Conservation (phyloP, 2,329 filamentous ascomycete genomes). For the Clarireedia homoeocarpa region DNA sequence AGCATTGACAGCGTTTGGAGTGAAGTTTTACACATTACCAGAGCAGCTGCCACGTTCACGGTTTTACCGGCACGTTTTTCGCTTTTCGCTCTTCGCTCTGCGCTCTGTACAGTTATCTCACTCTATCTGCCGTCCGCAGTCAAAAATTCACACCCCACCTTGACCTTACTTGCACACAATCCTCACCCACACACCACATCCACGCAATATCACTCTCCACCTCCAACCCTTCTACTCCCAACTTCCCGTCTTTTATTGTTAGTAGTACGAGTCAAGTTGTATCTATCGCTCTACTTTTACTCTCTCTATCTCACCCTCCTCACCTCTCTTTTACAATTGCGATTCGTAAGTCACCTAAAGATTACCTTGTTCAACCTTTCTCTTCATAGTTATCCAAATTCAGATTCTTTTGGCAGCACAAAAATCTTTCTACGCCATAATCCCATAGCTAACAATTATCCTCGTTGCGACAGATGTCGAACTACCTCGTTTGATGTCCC, state of each 20-base stretch:
- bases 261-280: conserved; percentile 1
- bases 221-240: background rate
- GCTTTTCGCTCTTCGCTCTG: no score
- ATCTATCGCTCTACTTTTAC: background rate
- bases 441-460: conserved; percentile 13
- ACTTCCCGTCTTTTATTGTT: background rate
- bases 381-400: background rate
- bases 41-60: no score
- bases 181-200: background rate
- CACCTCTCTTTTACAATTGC: background rate
- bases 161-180: background rate
- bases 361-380: background rate
- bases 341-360: conserved; percentile 1
- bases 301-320: background rate
- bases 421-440: background rate
- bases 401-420: background rate
- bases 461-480: conserved; percentile 22
- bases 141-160: background rate
- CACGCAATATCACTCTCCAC: background rate
- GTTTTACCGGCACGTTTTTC: no score
- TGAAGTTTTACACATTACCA: no score
- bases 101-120: no score
- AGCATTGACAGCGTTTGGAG: no score
- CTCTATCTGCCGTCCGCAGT: no score
- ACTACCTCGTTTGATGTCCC: conserved; percentile 24